These are phyloP conservation scores for Pseudopithomyces maydicus DNA, from an alignment of 2,329 filamentous ascomycete genomes.

Conservation along the genomic window DNA sequence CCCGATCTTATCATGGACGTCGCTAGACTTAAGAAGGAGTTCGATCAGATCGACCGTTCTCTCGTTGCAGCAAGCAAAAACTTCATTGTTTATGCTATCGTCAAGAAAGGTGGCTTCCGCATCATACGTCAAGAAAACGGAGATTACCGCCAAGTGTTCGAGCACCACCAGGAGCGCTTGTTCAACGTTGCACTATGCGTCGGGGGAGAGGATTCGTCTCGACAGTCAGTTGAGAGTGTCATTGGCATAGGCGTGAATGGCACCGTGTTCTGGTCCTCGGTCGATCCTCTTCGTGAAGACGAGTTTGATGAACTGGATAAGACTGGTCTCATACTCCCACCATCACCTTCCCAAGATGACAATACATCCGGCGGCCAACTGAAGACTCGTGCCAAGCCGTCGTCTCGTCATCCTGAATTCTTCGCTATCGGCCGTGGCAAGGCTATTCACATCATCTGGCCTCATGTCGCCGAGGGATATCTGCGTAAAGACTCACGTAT, in stretches of 20 bases:
- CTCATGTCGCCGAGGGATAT: conserved; percentile 60
- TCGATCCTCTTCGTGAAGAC: conserved; percentile 51
- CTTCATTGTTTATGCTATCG: conserved; percentile 93
- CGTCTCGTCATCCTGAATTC: conserved; percentile 85
- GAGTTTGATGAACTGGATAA: conserved; percentile 78
- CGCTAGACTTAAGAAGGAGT: conserved; percentile 93
- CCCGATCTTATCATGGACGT: conserved; percentile 88
- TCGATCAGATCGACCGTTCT: conserved; percentile 95
- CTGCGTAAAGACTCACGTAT: conserved; percentile 57
- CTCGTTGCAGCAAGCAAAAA: conserved; percentile 86
- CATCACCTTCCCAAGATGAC: conserved; percentile 82
- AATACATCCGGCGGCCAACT: conserved; percentile 90
- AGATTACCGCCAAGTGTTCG: conserved; percentile 88
- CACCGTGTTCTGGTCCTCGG: conserved; percentile 92
- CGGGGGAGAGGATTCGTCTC: conserved; percentile 58
- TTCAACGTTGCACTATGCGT: conserved; percentile 90
- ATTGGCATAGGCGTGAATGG: conserved; percentile 94
- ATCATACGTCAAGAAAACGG: conserved; percentile 95
- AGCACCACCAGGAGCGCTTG: conserved; percentile 87
- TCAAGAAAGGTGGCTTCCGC: conserved; percentile 88
- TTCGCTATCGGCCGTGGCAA: conserved; percentile 96
- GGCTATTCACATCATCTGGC: conserved; percentile 86
- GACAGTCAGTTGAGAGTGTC: conserved; percentile 66
- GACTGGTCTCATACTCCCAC: conserved; percentile 87
- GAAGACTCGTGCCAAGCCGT: conserved; percentile 92